phyloP scores from a whole-genome alignment of 2,329 filamentous ascomycete genomes.

The Botrytis byssoidea region DNA sequence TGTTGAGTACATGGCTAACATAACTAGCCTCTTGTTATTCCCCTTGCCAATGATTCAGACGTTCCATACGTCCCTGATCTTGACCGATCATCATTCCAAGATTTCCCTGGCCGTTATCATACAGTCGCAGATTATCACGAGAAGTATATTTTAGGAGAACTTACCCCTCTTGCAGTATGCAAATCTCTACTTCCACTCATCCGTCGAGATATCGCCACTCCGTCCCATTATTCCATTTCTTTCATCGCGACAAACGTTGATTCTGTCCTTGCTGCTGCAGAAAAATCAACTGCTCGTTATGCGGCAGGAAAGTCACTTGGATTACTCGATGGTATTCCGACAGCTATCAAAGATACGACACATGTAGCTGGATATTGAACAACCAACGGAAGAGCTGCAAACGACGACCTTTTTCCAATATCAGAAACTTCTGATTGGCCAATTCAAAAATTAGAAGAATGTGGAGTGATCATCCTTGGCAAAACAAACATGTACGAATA shows the following conservation, averaged over 20 bases:
- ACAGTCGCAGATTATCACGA: slow-evolving; percentile 74
- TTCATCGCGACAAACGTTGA: slow-evolving; percentile 67
- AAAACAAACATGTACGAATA: slow-evolving; percentile 62
- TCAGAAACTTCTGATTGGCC: slow-evolving; percentile 47
- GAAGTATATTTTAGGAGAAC: slow-evolving; percentile 65
- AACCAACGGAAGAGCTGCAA: slow-evolving; percentile 51
- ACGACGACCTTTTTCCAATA: slow-evolving; percentile 34
- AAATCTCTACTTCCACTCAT: slow-evolving; percentile 71
- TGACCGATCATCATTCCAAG: slow-evolving; percentile 44
- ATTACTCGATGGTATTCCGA: slow-evolving; percentile 55
- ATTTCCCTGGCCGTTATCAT: slow-evolving; percentile 57
- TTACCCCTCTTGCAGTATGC: slow-evolving; percentile 70
- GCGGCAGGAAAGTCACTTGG: slow-evolving; percentile 49
- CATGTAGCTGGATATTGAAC: slow-evolving; percentile 51
- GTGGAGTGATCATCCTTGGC: slow-evolving; percentile 56
- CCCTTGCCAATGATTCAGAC: slow-evolving; percentile 42
- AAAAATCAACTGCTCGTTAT: slow-evolving; percentile 70
- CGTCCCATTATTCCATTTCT: slow-evolving; percentile 57
- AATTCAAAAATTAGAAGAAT: slow-evolving; percentile 47
- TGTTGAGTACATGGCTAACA: not conserved
- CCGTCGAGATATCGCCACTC: slow-evolving; percentile 53
- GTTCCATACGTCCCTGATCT: slow-evolving; percentile 42
- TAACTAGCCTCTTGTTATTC: slow-evolving; percentile 54
- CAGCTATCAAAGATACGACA: slow-evolving; percentile 57
- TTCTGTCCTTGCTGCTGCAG: slow-evolving; percentile 63